These are phyloP conservation scores for Insectozyma bohioensis DNA, from an alignment of 1,139 yeast genomes.

Conservation along the genomic window DNA sequence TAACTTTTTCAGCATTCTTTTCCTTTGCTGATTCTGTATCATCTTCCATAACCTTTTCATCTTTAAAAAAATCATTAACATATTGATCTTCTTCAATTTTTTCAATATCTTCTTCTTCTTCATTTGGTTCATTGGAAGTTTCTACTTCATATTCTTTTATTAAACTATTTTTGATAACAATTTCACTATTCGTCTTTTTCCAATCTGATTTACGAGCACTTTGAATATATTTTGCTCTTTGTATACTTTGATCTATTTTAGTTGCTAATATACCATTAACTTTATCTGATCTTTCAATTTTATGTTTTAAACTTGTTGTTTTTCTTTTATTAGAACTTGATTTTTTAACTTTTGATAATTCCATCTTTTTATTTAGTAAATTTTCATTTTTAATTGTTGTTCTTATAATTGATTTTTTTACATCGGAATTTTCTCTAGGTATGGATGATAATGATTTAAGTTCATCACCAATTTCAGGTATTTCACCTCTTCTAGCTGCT, in stretches of 20 bases:
- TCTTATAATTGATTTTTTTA: slow-evolving; percentile 63
- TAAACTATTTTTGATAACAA: slow-evolving; percentile 28
- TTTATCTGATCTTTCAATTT: slow-evolving; percentile 49
- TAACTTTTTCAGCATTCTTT: too few relatives aligned
- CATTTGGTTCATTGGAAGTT: slow-evolving; percentile 7
- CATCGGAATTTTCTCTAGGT: slow-evolving; percentile 61
- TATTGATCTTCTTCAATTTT: slow-evolving; percentile 37
- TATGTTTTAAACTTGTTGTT: slow-evolving; percentile 35
- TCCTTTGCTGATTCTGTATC: too few relatives aligned
- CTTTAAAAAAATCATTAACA: slow-evolving; percentile 33
- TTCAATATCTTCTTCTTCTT: slow-evolving; percentile 24
- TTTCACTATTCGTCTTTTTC: slow-evolving; percentile 62
- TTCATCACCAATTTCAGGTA: slow-evolving; percentile 36
- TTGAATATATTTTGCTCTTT: slow-evolving; percentile 62
- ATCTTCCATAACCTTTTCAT: too few relatives aligned
- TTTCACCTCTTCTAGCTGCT: slow-evolving; percentile 71
- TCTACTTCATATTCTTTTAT: slow-evolving; percentile 7
- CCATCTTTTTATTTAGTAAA: slow-evolving; percentile 55
- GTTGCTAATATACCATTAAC: slow-evolving; percentile 56
- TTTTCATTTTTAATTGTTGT: slow-evolving; percentile 69
- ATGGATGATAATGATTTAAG: slow-evolving; percentile 48
- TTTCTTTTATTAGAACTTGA: slow-evolving; percentile 27
- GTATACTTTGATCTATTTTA: slow-evolving; percentile 64
- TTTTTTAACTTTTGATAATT: slow-evolving; percentile 38
- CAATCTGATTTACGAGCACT: slow-evolving; percentile 67